These are phyloP conservation scores for Pseudogymnoascus sp. DNA, from an alignment of 2,329 filamentous ascomycete genomes.

Conservation along the genomic window DNA sequence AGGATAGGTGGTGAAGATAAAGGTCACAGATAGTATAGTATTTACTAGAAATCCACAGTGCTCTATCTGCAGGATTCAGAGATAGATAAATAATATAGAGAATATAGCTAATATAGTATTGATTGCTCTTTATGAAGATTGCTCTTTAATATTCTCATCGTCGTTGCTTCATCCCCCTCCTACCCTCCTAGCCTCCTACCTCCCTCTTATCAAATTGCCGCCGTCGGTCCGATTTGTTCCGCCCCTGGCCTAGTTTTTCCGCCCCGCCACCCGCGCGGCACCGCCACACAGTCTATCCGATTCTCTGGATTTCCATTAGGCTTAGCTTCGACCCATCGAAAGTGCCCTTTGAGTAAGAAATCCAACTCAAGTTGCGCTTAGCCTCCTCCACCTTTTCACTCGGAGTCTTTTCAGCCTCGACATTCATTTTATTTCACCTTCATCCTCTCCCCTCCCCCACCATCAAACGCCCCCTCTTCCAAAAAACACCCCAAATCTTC, in stretches of 20 bases:
- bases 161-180: background rate
- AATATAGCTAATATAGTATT: background rate
- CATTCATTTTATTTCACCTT: background rate
- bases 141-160: background rate
- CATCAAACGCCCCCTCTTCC: background rate
- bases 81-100: background rate
- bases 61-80: background rate
- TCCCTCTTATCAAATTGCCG: no score
- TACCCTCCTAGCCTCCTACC: no score
- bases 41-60: background rate
- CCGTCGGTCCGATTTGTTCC: background rate
- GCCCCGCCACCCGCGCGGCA: background rate
- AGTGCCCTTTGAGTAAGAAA: background rate
- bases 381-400: slow-evolving; percentile 7
- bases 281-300: slow-evolving; percentile 9
- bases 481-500: background rate
- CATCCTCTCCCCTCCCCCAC: background rate
- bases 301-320: slow-evolving; percentile 9
- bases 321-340: slow-evolving; percentile 4
- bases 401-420: slow-evolving; percentile 8
- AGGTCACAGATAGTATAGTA: background rate
- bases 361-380: slow-evolving; percentile 7
- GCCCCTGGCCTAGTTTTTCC: background rate
- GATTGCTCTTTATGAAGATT: background rate
- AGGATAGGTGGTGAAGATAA: background rate